These are phyloP conservation scores for Handroanthus guayacan DNA, from an alignment of 257 asterid genomes.

Conservation along the genomic window DNA sequence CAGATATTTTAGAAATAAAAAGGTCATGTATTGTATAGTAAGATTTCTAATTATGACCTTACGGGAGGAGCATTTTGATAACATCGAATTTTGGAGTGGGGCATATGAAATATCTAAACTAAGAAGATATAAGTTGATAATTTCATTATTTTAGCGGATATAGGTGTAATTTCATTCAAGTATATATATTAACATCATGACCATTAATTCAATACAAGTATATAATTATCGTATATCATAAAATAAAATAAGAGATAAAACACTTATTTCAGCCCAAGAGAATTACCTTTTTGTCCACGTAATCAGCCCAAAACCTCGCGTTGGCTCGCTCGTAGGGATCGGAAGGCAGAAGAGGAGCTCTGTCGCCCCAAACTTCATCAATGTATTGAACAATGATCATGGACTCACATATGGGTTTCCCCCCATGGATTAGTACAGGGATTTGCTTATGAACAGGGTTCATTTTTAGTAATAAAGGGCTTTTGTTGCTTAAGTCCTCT, in stretches of 20 bases:
- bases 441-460: conserved; percentile 43
- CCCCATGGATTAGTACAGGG: conserved; percentile 32
- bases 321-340: conserved; percentile 36
- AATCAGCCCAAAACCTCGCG: conserved; percentile 49
- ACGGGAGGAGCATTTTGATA: too few relatives aligned
- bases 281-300: conserved; percentile 35
- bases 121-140: too few relatives aligned
- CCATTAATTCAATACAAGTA: too few relatives aligned
- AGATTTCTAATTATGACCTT: too few relatives aligned
- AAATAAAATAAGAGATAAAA: neutral
- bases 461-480: conserved; percentile 24
- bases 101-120: too few relatives aligned
- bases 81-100: too few relatives aligned
- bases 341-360: conserved; percentile 31
- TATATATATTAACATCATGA: too few relatives aligned
- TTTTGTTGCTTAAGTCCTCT: conserved; percentile 33
- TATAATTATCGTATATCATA: too few relatives aligned
- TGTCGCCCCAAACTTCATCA: conserved; percentile 39
- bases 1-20: too few relatives aligned
- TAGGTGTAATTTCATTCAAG: too few relatives aligned
- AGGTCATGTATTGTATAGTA: too few relatives aligned
- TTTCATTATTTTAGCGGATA: too few relatives aligned
- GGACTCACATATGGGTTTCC: conserved; percentile 37
- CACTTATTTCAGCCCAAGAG: neutral
- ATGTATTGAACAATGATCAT: conserved; percentile 35